These are phyloP conservation scores for Actinidia chinensis DNA, from an alignment of 179 eudicot species.

Conservation along the genomic window DNA sequence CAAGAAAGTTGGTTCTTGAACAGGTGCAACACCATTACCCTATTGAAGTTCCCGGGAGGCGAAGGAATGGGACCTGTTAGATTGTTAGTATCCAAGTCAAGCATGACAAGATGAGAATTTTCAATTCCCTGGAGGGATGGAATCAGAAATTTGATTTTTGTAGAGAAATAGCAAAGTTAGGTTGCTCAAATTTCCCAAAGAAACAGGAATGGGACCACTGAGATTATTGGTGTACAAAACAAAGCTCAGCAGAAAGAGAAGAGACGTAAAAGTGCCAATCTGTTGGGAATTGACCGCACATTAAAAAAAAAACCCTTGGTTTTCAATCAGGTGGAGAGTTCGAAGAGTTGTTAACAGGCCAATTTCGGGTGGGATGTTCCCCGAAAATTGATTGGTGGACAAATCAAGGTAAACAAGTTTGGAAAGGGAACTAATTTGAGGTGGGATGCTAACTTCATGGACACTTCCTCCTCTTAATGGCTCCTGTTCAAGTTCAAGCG, in stretches of 20 bases:
- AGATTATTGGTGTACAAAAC: slow-evolving; percentile 21
- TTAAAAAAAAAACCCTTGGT: slow-evolving; percentile 18
- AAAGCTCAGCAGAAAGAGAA: slow-evolving; percentile 7
- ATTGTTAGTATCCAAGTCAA: slow-evolving; percentile 18
- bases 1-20: slow-evolving; percentile 25
- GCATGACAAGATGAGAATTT: slow-evolving; percentile 17
- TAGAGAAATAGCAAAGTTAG: slow-evolving; percentile 12
- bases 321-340: slow-evolving; percentile 15
- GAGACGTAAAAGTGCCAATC: slow-evolving; percentile 30
- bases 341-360: slow-evolving; percentile 17
- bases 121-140: slow-evolving; percentile 11
- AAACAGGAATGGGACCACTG: slow-evolving; percentile 26
- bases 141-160: background rate
- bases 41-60: slow-evolving; percentile 34
- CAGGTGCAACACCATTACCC: slow-evolving; percentile 28
- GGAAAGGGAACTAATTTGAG: background rate
- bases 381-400: background rate
- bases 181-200: slow-evolving; percentile 20
- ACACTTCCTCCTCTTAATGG: background rate
- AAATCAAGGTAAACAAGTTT: background rate
- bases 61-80: slow-evolving; percentile 40
- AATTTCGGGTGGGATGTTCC: slow-evolving; percentile 24
- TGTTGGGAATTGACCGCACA: slow-evolving; percentile 30
- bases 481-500: too few species aligned
- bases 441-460: background rate